Evolutionary conservation across 2,329 filamentous ascomycete genomes (phyloP).

Genomic region (Aspergillus melleus): DNA sequence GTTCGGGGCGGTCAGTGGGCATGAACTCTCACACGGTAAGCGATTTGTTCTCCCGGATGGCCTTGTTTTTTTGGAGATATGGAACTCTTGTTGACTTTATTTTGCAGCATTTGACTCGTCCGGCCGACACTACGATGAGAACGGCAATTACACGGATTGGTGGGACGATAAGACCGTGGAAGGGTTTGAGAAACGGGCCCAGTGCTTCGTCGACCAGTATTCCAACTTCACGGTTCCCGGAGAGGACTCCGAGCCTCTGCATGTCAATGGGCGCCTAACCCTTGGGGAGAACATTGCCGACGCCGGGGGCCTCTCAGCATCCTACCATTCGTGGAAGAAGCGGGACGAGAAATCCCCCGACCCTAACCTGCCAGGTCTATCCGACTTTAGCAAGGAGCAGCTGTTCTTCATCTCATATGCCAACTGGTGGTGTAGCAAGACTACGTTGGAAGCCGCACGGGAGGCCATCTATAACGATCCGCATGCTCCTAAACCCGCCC

Average conservation of each 20-base stretch:
- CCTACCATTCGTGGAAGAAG: slow-evolving; percentile 66
- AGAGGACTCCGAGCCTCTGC: slow-evolving; percentile 56
- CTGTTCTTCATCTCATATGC: slow-evolving; percentile 68
- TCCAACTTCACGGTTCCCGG: slow-evolving; percentile 59
- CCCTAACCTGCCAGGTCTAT: slow-evolving; percentile 59
- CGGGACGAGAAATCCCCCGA: slow-evolving; percentile 54
- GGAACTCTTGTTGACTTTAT: slow-evolving; percentile 6
- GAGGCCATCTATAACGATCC: slow-evolving; percentile 62
- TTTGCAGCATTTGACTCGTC: slow-evolving; percentile 62
- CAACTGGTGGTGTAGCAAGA: slow-evolving; percentile 68
- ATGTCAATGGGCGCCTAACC: slow-evolving; percentile 64
- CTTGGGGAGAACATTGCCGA: slow-evolving; percentile 72
- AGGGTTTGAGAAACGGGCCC: slow-evolving; percentile 58
- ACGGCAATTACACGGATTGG: slow-evolving; percentile 66
- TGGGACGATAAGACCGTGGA: slow-evolving; percentile 62
- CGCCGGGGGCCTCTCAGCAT: slow-evolving; percentile 63
- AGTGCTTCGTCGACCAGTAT: slow-evolving; percentile 71
- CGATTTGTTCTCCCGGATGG: neutral
- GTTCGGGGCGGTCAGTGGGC: slow-evolving; percentile 66
- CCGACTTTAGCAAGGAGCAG: slow-evolving; percentile 65
- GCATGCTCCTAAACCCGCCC: slow-evolving; percentile 64
- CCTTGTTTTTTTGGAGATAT: neutral
- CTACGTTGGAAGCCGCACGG: slow-evolving; percentile 58
- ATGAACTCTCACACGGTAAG: slow-evolving; percentile 64
- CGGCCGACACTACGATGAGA: slow-evolving; percentile 64